Conservation (phyloP, 805 yeast species). For the Brettanomyces anomalus region DNA sequence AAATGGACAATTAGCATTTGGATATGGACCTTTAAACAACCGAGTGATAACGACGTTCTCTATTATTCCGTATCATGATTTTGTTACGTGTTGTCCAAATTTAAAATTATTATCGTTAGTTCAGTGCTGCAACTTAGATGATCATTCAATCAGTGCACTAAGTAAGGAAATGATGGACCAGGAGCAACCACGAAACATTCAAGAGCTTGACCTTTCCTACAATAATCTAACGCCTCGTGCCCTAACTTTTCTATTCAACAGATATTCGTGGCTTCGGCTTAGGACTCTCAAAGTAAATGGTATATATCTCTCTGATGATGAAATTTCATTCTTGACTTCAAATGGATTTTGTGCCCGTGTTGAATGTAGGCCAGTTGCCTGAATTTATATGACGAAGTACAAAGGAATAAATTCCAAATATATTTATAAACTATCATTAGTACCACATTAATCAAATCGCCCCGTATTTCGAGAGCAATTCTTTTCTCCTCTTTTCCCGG, state of each 20-base stretch:
- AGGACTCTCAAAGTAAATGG: slow-evolving; percentile 10
- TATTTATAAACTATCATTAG: too few species aligned
- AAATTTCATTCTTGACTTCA: slow-evolving; percentile 1
- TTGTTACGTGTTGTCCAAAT: slow-evolving; percentile 9
- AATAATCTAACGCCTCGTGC: slow-evolving; percentile 20
- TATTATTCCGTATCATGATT: slow-evolving; percentile 3
- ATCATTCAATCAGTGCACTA: slow-evolving; percentile 11
- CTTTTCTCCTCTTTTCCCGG: slow-evolving; percentile 23
- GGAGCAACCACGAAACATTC: slow-evolving; percentile 5
- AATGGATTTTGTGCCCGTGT: not conserved
- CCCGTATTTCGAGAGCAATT: slow-evolving; percentile 32
- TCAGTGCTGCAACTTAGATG: slow-evolving; percentile 13
- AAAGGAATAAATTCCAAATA: too few species aligned
- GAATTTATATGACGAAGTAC: too few species aligned
- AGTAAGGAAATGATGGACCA: slow-evolving; percentile 6
- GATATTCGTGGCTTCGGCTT: slow-evolving; percentile 10
- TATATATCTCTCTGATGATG: slow-evolving; percentile 14
- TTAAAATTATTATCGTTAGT: slow-evolving; percentile 10
- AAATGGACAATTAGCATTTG: not conserved
- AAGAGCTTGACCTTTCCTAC: slow-evolving; percentile 11
- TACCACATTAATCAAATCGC: slow-evolving; percentile 4
- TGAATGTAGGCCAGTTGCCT: not conserved
- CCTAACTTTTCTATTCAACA: slow-evolving; percentile 16
- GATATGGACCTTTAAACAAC: not conserved
- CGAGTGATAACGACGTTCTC: not conserved